Conservation (phyloP, 805 yeast genomes). For the Ogataea nonfermentans region DNA sequence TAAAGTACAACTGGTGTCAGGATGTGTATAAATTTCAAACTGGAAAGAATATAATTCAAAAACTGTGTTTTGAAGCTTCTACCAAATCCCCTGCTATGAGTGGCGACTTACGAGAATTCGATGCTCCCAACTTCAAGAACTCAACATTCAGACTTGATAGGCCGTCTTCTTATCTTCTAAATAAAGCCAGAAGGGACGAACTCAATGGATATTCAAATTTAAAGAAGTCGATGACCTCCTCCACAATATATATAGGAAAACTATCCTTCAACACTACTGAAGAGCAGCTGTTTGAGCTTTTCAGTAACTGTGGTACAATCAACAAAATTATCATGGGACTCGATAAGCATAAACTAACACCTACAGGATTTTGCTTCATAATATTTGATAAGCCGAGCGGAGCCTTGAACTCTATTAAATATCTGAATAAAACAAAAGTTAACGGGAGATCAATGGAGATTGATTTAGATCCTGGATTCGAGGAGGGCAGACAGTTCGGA, state of each 20-base stretch:
- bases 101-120: slow-evolving; percentile 42
- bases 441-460: slow-evolving; percentile 81
- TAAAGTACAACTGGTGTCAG: too few species aligned
- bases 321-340: slow-evolving; percentile 89
- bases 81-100: slow-evolving; percentile 5
- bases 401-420: slow-evolving; percentile 80
- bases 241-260: slow-evolving; percentile 89
- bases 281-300: slow-evolving; percentile 88
- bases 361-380: slow-evolving; percentile 96
- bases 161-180: slow-evolving; percentile 67
- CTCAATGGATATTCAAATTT: slow-evolving; percentile 58
- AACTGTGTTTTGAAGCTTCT: too few species aligned
- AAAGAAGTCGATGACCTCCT: slow-evolving; percentile 60
- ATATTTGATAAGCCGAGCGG: slow-evolving; percentile 67
- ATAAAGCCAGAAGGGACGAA: slow-evolving; percentile 57
- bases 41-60: too few species aligned
- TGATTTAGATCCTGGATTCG: slow-evolving; percentile 94
- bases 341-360: slow-evolving; percentile 85
- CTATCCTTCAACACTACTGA: slow-evolving; percentile 89
- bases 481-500: slow-evolving; percentile 94
- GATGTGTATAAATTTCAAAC: too few species aligned
- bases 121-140: slow-evolving; percentile 53
- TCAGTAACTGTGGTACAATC: slow-evolving; percentile 77
- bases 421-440: slow-evolving; percentile 73
- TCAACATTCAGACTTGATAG: slow-evolving; percentile 67